These are phyloP conservation scores for Sisymbrium irio DNA, from an alignment of 345 rosid genomes.

Conservation along the genomic window DNA sequence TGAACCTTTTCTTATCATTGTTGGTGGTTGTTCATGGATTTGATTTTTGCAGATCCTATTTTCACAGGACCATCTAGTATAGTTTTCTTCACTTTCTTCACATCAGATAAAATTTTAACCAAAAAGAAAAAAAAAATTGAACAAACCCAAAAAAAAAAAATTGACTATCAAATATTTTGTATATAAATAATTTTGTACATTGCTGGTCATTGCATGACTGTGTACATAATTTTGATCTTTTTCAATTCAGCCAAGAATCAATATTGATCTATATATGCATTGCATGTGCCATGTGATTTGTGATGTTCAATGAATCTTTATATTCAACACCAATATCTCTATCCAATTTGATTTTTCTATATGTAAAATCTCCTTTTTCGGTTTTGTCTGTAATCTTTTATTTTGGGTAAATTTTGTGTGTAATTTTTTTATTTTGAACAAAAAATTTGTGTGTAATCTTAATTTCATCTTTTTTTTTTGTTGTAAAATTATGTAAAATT, in stretches of 20 bases:
- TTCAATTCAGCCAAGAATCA: background rate
- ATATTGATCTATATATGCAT: background rate
- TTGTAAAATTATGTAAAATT: no score
- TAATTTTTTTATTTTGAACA: no score
- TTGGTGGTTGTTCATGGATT: no score
- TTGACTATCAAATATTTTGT: background rate
- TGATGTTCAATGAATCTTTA: background rate
- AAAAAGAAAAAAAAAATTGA: background rate
- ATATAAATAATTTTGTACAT: background rate
- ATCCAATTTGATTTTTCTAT: background rate
- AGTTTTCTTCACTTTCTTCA: no score
- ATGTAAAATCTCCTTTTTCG: no score
- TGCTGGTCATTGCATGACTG: background rate
- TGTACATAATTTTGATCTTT: background rate
- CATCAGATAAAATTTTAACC: background rate
- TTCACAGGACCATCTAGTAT: background rate
- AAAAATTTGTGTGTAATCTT: no score
- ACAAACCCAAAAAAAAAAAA: background rate
- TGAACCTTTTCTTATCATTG: background rate
- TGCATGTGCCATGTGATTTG: conserved; percentile 1
- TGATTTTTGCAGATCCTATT: conserved; percentile 37
- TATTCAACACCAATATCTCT: background rate
- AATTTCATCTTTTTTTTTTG: no score
- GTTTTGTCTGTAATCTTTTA: no score
- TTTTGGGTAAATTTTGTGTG: no score